Percentiles rank a stretch among this genome's conserved stretches.
Evolutionary conservation across 768 basidiomycete genomes (phyloP).

Genomic region (Megacollybia marginata): DNA sequence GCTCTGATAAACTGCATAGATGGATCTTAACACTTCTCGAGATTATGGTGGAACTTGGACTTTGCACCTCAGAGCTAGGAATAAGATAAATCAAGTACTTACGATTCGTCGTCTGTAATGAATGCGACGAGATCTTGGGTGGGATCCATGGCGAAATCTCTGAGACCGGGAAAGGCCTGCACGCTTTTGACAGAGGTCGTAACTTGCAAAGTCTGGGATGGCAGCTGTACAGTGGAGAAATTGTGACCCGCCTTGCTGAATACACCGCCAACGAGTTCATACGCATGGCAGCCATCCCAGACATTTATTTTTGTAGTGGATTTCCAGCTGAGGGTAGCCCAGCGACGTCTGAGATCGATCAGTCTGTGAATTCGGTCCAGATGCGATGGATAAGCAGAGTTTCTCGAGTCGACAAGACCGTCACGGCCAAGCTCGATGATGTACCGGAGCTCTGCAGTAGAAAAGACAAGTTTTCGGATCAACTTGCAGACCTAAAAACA

Average conservation of each 20-base stretch:
- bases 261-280: constrained; percentile 54
- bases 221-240: constrained; percentile 17
- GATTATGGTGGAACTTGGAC: not conserved
- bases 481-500: constrained; percentile 23
- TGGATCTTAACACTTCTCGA: constrained; percentile 22
- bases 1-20: constrained; percentile 35
- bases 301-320: not conserved
- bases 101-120: constrained; percentile 20
- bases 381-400: not conserved
- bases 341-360: not conserved
- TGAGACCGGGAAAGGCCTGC: constrained; percentile 24
- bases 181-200: not conserved
- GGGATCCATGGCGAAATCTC: constrained; percentile 63
- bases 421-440: constrained; percentile 29
- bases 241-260: constrained; percentile 35
- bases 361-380: not conserved
- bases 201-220: constrained; percentile 11
- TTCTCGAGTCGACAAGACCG: constrained; percentile 21
- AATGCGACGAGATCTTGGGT: constrained; percentile 52
- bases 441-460: constrained; percentile 27
- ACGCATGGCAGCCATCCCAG: constrained; percentile 26
- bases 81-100: constrained; percentile 1
- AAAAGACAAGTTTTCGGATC: constrained; percentile 11
- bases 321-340: not conserved
- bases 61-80: not conserved